Evolutionary conservation across 1,139 yeast genomes (phyloP).

Genomic region (Diutina scorzettiae): DNA sequence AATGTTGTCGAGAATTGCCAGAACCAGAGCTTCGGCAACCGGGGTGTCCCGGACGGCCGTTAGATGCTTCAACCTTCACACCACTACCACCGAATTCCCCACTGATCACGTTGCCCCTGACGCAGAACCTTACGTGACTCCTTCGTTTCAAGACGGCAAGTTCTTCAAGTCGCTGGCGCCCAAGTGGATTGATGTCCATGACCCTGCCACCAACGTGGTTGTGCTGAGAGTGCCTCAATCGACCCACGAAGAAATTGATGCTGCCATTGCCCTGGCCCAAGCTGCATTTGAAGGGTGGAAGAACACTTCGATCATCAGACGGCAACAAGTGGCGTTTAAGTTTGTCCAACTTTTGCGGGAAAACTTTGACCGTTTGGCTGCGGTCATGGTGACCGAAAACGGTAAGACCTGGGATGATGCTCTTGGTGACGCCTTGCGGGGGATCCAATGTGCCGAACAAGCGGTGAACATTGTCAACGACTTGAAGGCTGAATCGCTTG

Average conservation of each 20-base stretch:
- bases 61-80: conserved; percentile 15
- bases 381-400: conserved; percentile 64
- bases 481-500: conserved; percentile 53
- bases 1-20: conserved; percentile 5
- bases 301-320: conserved; percentile 46
- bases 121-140: conserved; percentile 39
- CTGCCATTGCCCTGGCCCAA: conserved; percentile 56
- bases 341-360: conserved; percentile 55
- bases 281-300: conserved; percentile 52
- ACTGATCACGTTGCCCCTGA: conserved; percentile 30
- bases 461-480: conserved; percentile 51
- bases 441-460: conserved; percentile 74
- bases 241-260: conserved; percentile 52
- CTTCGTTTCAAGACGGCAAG: conserved; percentile 47
- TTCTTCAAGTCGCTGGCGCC: conserved; percentile 42
- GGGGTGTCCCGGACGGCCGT: conserved; percentile 7
- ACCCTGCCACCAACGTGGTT: conserved; percentile 63
- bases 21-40: conserved; percentile 6
- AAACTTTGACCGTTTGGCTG: conserved; percentile 63
- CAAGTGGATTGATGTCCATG: conserved; percentile 63
- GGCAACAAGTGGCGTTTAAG: conserved; percentile 69
- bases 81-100: conserved; percentile 30
- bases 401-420: conserved; percentile 76
- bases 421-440: conserved; percentile 67
- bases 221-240: conserved; percentile 65